phyloP scores from a whole-genome alignment of 2,329 filamentous ascomycete species.

The Colletotrichum filicis region DNA sequence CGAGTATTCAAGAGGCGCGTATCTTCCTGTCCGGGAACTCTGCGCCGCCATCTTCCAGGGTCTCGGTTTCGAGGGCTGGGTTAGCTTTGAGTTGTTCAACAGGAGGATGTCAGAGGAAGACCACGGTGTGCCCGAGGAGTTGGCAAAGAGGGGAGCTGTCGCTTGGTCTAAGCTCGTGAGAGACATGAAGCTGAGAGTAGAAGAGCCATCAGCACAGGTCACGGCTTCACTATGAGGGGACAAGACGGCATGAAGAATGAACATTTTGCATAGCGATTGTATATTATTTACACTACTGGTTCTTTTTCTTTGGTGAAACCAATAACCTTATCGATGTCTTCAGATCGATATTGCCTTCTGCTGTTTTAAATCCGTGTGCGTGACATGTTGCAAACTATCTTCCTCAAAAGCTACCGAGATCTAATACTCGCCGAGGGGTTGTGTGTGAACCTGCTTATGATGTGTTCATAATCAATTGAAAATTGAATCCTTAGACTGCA shows the following conservation, averaged over 20 bases:
- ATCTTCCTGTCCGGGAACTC: conserved; percentile 73
- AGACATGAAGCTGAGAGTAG: conserved; percentile 46
- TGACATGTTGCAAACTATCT: conserved; percentile 71
- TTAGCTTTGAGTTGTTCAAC: conserved; percentile 79
- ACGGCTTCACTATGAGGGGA: conserved; percentile 47
- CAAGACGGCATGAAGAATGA: background rate
- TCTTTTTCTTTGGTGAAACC: background rate
- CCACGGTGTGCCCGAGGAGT: conserved; percentile 60
- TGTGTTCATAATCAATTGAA: too few species aligned
- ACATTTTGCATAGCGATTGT: conserved; percentile 19
- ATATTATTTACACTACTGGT: conserved; percentile 6
- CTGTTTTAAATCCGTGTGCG: conserved; percentile 65
- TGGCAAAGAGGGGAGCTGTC: conserved; percentile 67
- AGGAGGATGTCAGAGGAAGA: conserved; percentile 64
- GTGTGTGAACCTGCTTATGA: conserved; percentile 63
- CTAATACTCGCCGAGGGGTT: conserved; percentile 82
- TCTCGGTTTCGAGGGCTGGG: conserved; percentile 75
- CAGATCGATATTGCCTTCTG: conserved; percentile 51
- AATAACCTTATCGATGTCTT: conserved; percentile 5
- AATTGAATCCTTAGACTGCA: too few species aligned
- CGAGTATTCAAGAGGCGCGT: conserved; percentile 71
- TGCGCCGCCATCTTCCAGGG: conserved; percentile 70
- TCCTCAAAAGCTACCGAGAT: conserved; percentile 76
- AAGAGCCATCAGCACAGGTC: conserved; percentile 41
- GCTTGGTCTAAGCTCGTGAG: conserved; percentile 60